A percentile compares a stretch with the other conserved stretches of the same genome.
phyloP scores from a whole-genome alignment of 1,284 basidiomycete species.

The Erythrobasidium hasegawianum region DNA sequence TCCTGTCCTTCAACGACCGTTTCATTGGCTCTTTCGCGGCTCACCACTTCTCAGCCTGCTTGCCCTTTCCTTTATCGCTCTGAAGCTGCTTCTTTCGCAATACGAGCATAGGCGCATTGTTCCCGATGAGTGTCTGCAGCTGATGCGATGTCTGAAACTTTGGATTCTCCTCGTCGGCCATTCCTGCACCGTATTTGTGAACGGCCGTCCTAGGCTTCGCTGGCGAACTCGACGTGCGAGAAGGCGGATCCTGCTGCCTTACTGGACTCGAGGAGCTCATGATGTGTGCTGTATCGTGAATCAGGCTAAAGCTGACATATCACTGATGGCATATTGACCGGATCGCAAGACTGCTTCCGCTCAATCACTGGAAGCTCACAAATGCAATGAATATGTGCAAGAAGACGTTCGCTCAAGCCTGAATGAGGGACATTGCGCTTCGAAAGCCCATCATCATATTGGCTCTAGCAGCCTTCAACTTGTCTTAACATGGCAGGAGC shows the following conservation, averaged over 20 bases:
- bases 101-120: conserved; percentile 60
- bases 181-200: conserved; percentile 3
- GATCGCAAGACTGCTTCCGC: no score
- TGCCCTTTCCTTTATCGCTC: conserved; percentile 62
- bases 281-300: no score
- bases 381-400: no score
- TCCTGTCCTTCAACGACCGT: conserved; percentile 59
- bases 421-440: no score
- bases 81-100: conserved; percentile 67
- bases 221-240: neutral
- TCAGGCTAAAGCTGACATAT: no score
- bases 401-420: no score
- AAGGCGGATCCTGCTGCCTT: neutral
- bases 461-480: no score
- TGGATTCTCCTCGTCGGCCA: conserved; percentile 17
- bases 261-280: neutral
- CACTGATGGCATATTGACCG: no score
- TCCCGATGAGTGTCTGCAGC: conserved; percentile 87
- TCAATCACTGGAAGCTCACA: no score
- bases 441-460: no score
- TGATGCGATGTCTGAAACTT: conserved; percentile 84
- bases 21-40: conserved; percentile 50
- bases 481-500: no score
- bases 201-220: neutral
- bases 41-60: conserved; percentile 58